These are phyloP conservation scores for Cymbidium sinense DNA, from an alignment of 106 monocot species.

Conservation along the genomic window DNA sequence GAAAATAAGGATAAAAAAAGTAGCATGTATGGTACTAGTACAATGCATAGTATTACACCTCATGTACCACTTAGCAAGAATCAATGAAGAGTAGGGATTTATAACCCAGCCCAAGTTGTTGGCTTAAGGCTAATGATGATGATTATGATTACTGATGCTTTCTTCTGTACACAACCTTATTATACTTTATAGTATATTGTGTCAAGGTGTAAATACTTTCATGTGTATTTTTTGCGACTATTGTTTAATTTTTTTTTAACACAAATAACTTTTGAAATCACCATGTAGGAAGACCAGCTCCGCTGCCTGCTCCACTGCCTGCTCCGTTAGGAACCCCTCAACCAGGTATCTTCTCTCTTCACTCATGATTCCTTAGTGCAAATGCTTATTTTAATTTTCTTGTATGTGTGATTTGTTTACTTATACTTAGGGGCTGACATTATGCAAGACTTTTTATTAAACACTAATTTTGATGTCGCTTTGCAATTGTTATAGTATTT, in stretches of 20 bases:
- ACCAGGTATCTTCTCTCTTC: slow-evolving; percentile 5
- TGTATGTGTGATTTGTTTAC: not conserved
- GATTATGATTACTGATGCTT: not conserved
- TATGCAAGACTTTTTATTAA: too few relatives aligned
- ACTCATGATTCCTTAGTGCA: not conserved
- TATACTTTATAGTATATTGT: not conserved
- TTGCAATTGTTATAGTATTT: not conserved
- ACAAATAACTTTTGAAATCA: not conserved
- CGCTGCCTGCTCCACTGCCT: slow-evolving; percentile 10
- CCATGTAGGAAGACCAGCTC: slow-evolving; percentile 4
- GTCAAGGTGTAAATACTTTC: not conserved
- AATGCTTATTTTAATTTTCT: not conserved
- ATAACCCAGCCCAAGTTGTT: not conserved
- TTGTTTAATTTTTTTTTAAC: not conserved
- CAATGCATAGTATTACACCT: too few relatives aligned
- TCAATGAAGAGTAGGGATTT: not conserved
- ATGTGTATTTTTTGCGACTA: not conserved
- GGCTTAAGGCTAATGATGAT: not conserved
- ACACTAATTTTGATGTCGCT: not conserved
- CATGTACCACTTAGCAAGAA: not conserved
- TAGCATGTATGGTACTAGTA: too few relatives aligned
- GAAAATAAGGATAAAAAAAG: too few relatives aligned
- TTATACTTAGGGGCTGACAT: not conserved
- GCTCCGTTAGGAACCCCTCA: slow-evolving; percentile 17
- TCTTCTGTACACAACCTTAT: too few relatives aligned